These are phyloP conservation scores for Eimeria acervulina DNA, from an alignment of 169 alveolate genomes.

Conservation along the genomic window DNA sequence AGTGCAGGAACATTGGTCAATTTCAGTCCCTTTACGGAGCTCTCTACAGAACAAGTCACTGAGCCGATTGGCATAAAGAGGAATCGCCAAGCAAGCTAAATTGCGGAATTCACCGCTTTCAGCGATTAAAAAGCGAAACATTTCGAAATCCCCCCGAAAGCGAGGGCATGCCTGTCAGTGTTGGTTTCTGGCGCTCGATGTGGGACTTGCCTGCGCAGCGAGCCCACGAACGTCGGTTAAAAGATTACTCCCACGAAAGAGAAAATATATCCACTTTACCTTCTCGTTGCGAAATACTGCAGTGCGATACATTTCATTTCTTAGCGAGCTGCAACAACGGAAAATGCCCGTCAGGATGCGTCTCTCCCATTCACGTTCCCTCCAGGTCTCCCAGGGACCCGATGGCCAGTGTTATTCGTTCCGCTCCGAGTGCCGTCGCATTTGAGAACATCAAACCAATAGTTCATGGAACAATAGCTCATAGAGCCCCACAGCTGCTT, in stretches of 20 bases:
- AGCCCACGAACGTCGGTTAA: not conserved
- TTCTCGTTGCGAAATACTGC: not conserved
- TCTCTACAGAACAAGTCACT: not conserved
- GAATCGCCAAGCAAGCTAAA: not conserved
- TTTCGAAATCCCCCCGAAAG: not conserved
- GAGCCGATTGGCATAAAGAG: not conserved
- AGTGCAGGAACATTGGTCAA: not conserved
- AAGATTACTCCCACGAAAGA: not conserved
- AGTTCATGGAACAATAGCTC: not conserved
- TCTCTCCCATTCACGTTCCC: not conserved
- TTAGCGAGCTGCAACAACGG: not conserved
- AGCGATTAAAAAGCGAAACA: not conserved
- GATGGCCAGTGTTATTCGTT: not conserved
- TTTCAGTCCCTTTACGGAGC: not conserved
- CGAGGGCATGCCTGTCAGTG: not conserved
- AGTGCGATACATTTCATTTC: not conserved
- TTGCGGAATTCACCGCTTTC: not conserved
- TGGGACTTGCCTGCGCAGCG: not conserved
- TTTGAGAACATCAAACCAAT: not conserved
- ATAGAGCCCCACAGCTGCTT: too few species aligned
- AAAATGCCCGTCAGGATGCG: not conserved
- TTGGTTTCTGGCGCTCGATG: not conserved
- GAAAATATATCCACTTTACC: not conserved
- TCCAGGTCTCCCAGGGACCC: not conserved
- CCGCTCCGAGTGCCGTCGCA: not conserved